Conservation (phyloP, 148 eudicot species). For the Agrostemma githago region DNA sequence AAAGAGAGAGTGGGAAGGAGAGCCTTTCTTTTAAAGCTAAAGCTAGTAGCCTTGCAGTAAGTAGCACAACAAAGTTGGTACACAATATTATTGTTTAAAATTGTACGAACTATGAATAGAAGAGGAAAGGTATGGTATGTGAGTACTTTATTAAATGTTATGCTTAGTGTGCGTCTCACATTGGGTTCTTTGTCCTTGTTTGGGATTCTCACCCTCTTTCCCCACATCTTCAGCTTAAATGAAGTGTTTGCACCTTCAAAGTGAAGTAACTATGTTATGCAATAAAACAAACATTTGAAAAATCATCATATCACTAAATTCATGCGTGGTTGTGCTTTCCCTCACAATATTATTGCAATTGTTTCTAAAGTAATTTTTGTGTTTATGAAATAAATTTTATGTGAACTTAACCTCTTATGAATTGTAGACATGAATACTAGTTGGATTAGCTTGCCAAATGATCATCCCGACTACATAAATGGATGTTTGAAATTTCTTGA, state of each 20-base stretch:
- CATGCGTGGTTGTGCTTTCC: too few relatives aligned
- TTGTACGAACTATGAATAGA: too few relatives aligned
- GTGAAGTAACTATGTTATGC: background rate
- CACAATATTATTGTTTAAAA: too few relatives aligned
- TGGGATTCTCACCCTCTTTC: constrained; percentile 13
- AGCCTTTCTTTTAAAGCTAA: constrained; percentile 19
- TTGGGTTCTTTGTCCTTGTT: constrained; percentile 13
- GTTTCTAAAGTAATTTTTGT: too few relatives aligned
- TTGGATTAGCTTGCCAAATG: too few relatives aligned
- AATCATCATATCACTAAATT: too few relatives aligned
- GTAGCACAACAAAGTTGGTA: constrained; percentile 25
- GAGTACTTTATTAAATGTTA: constrained; percentile 32
- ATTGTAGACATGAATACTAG: too few relatives aligned
- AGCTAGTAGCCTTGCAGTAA: constrained; percentile 32
- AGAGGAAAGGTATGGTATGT: constrained; percentile 20
- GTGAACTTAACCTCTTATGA: too few relatives aligned
- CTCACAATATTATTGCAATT: too few relatives aligned
- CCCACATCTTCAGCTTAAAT: constrained; percentile 16
- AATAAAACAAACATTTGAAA: background rate
- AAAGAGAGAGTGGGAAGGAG: constrained; percentile 12
- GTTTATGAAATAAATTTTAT: too few relatives aligned
- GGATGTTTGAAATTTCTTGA: too few relatives aligned
- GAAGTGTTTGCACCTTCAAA: constrained; percentile 1
- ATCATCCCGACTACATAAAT: too few relatives aligned
- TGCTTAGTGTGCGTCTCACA: constrained; percentile 33